Evolutionary conservation across 1,284 basidiomycete species (phyloP), one percentile per base, ranked within the genome.

Genomic region (Ceratobasidium theobromae): DNA sequence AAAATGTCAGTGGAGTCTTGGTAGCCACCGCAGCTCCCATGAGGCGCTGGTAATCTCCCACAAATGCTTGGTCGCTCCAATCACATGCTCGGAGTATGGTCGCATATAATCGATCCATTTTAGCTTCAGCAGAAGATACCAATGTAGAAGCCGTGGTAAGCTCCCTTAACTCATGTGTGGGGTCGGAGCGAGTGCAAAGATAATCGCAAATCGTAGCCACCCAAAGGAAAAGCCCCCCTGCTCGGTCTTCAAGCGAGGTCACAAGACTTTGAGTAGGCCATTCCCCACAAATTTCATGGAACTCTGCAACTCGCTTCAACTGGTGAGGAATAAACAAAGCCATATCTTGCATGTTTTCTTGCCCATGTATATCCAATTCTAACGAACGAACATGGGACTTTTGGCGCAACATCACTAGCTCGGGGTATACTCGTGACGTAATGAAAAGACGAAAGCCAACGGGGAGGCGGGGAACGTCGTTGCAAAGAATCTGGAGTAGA

Each of bases 141-240:
- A 54, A 35, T 14, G 14, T n/a, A 25, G 38, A 14, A 32, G 49
- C 48, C 1, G 21, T 21, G 3, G 70, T 33, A 27, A 70, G 53
- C 5, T 32, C 16, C 8, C 49, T n/a, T 21, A 73, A 67, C 45
- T 70, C 68, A 38, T 52, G 60, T n/a, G 65, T 67, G 14, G 71
- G 72, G 45, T 67, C 21, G 3, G 45, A 18, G 12, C 64, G 23
- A 16, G 12, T 30, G 12, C 27, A 12, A 2, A 74, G 49, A 52
- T 71, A 23, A 69, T 70, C 73, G 73, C 73, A 12, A 72, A 60
- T 65, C n/a, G n/a, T n/a, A n/a, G n/a, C n/a, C n/a, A n/a, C n/a
- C n/a, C n/a, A n/a, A n/a, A n/a, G n/a, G n/a, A 74, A 73, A 4
- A 72, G 53, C 5, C 73, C 73, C 12, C 66, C 72, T 18, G 73